phyloP scores from a whole-genome alignment of 257 asterid species.

The Nicotiana tabacum region DNA sequence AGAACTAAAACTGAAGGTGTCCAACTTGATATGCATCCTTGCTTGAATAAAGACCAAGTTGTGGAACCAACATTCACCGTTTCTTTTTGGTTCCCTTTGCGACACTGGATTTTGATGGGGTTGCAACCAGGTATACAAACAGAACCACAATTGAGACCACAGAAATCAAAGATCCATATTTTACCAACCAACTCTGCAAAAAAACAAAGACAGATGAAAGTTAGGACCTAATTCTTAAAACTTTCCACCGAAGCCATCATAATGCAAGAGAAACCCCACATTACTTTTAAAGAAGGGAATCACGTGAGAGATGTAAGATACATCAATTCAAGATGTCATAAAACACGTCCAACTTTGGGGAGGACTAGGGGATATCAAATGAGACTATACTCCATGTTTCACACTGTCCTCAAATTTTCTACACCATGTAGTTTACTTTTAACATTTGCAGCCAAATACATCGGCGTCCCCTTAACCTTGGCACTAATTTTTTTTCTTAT shows the following conservation, averaged over 20 bases:
- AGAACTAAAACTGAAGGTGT: not conserved
- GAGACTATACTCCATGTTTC: not conserved
- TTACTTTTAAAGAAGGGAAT: not conserved
- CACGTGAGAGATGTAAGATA: not conserved
- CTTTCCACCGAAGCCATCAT: not conserved
- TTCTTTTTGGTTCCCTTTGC: slow-evolving; percentile 52
- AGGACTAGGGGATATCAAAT: not conserved
- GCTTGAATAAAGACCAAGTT: not conserved
- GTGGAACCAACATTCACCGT: slow-evolving; percentile 19
- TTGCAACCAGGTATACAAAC: slow-evolving; percentile 49
- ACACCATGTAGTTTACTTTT: not conserved
- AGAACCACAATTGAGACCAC: slow-evolving; percentile 58
- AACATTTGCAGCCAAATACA: too few species aligned
- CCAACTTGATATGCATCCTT: not conserved
- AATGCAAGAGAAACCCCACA: not conserved
- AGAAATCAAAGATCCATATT: slow-evolving; percentile 81
- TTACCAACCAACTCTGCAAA: slow-evolving; percentile 69
- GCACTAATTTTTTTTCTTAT: too few species aligned
- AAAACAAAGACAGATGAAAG: not conserved
- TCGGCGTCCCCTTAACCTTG: too few species aligned
- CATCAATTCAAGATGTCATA: not conserved
- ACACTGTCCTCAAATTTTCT: not conserved
- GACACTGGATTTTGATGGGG: slow-evolving; percentile 56
- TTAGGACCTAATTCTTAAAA: not conserved
- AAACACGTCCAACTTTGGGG: not conserved